phyloP scores from a whole-genome alignment of 352 stramenopile species.

The Pythium scleroteichum region DNA sequence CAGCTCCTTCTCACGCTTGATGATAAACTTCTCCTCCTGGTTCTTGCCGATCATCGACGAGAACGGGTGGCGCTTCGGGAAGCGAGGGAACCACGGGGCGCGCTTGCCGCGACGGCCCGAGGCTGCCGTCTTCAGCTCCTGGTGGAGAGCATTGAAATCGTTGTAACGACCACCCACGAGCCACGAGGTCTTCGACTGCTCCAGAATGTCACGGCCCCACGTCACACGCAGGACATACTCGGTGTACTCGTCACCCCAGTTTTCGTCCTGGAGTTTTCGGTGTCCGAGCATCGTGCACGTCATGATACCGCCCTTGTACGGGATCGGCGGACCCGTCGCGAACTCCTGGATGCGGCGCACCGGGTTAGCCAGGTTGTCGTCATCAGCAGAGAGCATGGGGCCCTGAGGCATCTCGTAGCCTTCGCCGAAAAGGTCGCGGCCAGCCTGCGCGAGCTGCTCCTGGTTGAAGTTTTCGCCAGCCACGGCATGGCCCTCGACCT shows the following conservation, averaged over 20 bases:
- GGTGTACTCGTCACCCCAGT: conserved; percentile 90
- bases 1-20: conserved; percentile 90
- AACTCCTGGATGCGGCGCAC: conserved; percentile 89
- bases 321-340: conserved; percentile 86
- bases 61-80: conserved; percentile 89
- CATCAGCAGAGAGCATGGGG: conserved; percentile 82
- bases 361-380: conserved; percentile 86
- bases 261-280: conserved; percentile 88
- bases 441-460: conserved; percentile 84
- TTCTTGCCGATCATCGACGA: conserved; percentile 92
- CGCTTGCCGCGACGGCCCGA: conserved; percentile 84
- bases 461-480: conserved; percentile 67
- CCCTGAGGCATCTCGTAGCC: conserved; percentile 73
- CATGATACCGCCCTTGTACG: conserved; percentile 89
- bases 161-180: conserved; percentile 88
- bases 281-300: conserved; percentile 89
- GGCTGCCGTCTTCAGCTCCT: conserved; percentile 85
- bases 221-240: conserved; percentile 88
- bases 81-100: conserved; percentile 87
- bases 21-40: conserved; percentile 90
- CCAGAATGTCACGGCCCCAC: conserved; percentile 86
- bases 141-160: conserved; percentile 89
- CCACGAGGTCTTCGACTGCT: conserved; percentile 89
- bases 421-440: conserved; percentile 84
- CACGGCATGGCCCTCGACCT: conserved; percentile 78